Evolutionary conservation across 2,329 filamentous ascomycete genomes (phyloP), one percentile per base, ranked within the genome.

Genomic region (Chalaropsis ovoidea): DNA sequence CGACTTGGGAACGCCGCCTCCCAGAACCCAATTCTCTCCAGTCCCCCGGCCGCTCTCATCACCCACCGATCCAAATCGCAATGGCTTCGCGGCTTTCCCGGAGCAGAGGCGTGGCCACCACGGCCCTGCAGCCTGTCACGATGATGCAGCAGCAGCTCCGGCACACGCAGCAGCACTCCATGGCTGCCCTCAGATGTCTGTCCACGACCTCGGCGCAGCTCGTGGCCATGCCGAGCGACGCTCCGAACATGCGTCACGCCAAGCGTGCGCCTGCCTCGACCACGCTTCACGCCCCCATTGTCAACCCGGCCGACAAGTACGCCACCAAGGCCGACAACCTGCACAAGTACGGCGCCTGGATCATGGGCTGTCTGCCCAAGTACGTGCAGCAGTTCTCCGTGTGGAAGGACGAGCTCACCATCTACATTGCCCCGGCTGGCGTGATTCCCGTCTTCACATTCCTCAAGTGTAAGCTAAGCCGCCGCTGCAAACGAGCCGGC

Each of bases 331-430:
- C 89, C 71, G 89, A 95, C 70, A 83, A 87, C 74, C 81, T 97
- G 74, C 94, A 99, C 81, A 88, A 86, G 73, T 99, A 99, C 75
- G 94, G 94, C 73, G 86, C 95, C 74, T 99, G 96, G 83, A 80
- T 99, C 73, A 93, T 99, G 85, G 92, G 91, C 71, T 95, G 90
- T 77, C 78, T 99, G 73, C 95, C 94, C 72, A 97, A 96, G 81
- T 96, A 96, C 78, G 85, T 99, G 72, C 95, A 99, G 80, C 94
- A 99, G 79, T 97, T 97, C 80, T 95, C 92, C 13, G 93, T 99
- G 65, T 99, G 94, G 94, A 99, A 99, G 80, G 94, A 99, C 75
- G 94, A 99, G 78, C 85, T 99, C 74, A 91, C 88, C 71, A 90
- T 96, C 75, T 93, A 95, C 77, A 94, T 97, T 73, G 82, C 90